Evolutionary conservation across 352 stramenopile genomes (phyloP), one percentile per base, ranked within the genome.

Genomic region (Peronosclerospora sorghi): DNA sequence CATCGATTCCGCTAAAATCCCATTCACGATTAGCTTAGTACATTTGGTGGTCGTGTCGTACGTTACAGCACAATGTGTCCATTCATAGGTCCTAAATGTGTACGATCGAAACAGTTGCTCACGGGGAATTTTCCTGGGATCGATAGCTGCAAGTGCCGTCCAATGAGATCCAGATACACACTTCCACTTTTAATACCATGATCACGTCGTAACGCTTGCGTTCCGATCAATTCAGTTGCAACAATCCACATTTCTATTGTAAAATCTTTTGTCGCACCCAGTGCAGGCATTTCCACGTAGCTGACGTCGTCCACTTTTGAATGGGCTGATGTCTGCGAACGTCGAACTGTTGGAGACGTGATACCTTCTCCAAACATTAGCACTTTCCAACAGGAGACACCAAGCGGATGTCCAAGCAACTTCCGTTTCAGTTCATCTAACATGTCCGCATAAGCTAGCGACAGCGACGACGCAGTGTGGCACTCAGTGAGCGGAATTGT

Each of bases 201-300:
- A 34, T 94, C 78, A 13, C 65, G 81, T 42, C 78, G 61, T 14
- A 94, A 62, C 2, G 73, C 73, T 47, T 75, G 62, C 36, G 71
- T 89, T 1, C 72, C 74, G 0, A 44, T 46, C 6, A 91, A 49
- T 23, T 89, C 76, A 4, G 57, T 68, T 8, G 81, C 72, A 37
- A 68, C 77, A 4, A 94, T 58, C 81, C 81, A 94, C 48, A 87
- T 67, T 46, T 94, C 81, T 10, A 91, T 46, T 2, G 70, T 83
- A 39, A 89, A 87, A 36, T 86, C 65, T 5, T 56, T 56, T 4
- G 70, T 57, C 37, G 80, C 62, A 6, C 79, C 79, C 6, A 90
- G 49, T 0, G 65, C 62, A 5, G 77, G 73, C 12, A 69, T 70
- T 41, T 89, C 74, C 1, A 78, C 67, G 28, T 68, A 86, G 42